Evolutionary conservation across 2,329 filamentous ascomycete species (phyloP), one percentile per base, ranked within the genome.

Genomic region (Fusarium setosum): DNA sequence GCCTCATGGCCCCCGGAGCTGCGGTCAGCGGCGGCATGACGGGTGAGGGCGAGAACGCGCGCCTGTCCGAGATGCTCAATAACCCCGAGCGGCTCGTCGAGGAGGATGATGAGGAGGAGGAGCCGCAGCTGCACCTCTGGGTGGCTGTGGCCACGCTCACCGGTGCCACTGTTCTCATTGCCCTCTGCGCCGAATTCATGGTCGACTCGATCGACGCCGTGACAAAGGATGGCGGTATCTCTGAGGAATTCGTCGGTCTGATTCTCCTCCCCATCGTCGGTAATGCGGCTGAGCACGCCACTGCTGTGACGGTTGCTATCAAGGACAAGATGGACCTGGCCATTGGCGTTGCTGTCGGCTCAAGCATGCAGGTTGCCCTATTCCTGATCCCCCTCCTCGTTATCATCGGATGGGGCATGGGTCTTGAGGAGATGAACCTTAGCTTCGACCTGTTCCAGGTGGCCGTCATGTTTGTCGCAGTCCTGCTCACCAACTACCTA

Each of bases 361-460:
- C 89, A 11, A 92, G 89, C 70, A 94, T 95, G 78, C 92, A 94
- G 77, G 92, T 94, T 45, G 88, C 92, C 2, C 84, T 94, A 24
- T 93, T 94, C 75, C 84, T 94, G 49, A 93, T 92, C 9, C 92
- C 92, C 0, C 80, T 94, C 11, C 85, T 94, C 29, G 90, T 94
- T 56, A 85, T 94, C 34, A 87, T 94, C 32, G 92, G 92, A 54
- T 95, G 92, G 92, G 89, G 88, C 64, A 88, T 94, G 84, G 86
- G 81, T 34, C 76, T 86, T 63, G 88, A 90, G 62, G 83, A 88
- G 2, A 95, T 95, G 92, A 92, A 89, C 18, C 85, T 97, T 6
- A 90, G 90, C 75, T 96, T 97, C 75, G 93, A 96, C 73, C 89
- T 89, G 1, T 97, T 97, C 82, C 93, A 97, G 79, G 90, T 97